phyloP scores from a whole-genome alignment of 2,329 filamentous ascomycete genomes.

The Myriosclerotinia curreyana region DNA sequence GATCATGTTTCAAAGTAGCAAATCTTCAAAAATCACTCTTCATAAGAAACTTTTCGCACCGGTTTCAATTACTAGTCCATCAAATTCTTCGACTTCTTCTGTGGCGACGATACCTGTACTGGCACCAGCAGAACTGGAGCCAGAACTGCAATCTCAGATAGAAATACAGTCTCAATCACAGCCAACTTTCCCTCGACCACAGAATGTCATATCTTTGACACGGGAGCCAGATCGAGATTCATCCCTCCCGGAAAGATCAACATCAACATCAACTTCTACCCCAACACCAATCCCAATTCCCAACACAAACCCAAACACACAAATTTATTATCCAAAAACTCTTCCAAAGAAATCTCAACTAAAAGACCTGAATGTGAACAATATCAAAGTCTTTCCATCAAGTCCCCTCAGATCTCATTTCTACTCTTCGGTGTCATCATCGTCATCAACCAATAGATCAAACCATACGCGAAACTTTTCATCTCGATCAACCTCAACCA shows the following conservation, averaged over 20 bases:
- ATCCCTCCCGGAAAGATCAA: too few relatives aligned
- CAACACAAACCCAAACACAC: neutral
- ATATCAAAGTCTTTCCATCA: neutral
- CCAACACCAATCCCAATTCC: too few relatives aligned
- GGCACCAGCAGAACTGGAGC: neutral
- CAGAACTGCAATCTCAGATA: too few relatives aligned
- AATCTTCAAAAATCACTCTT: neutral
- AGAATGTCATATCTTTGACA: too few relatives aligned
- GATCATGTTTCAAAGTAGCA: neutral
- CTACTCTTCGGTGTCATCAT: neutral
- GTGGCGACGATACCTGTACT: neutral
- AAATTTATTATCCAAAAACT: too few relatives aligned
- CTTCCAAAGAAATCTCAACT: too few relatives aligned
- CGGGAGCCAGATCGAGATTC: too few relatives aligned
- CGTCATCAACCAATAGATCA: neutral
- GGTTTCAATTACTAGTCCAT: neutral
- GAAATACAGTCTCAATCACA: too few relatives aligned
- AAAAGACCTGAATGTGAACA: neutral
- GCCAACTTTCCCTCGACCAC: too few relatives aligned
- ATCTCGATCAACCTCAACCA: neutral
- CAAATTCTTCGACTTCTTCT: neutral
- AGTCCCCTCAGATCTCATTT: too few relatives aligned
- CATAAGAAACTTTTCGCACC: slow-evolving; percentile 2
- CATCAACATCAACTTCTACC: too few relatives aligned
- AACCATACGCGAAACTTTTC: neutral